Conservation (phyloP, 805 yeast species). For the Kodamaea kakaduensis region DNA sequence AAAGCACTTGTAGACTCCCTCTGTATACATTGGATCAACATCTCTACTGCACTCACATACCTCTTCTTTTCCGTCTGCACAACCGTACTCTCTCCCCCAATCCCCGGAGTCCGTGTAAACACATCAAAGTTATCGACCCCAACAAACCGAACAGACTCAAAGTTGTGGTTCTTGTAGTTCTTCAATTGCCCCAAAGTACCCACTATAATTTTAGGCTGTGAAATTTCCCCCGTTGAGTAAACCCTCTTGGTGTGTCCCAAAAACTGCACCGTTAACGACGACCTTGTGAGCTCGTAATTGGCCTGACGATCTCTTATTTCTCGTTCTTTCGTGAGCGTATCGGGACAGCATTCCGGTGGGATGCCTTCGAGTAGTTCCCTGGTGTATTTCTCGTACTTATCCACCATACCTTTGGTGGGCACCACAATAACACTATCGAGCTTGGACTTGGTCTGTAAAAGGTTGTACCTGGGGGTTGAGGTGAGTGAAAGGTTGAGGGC, state of each 20-base stretch:
- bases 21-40: constrained; percentile 13
- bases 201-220: constrained; percentile 4
- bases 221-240: constrained; percentile 1
- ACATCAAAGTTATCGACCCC: constrained; percentile 23
- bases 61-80: constrained; percentile 11
- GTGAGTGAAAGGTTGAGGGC: constrained; percentile 18
- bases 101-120: constrained; percentile 14
- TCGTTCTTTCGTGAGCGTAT: constrained; percentile 9
- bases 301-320: constrained; percentile 2
- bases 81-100: constrained; percentile 3
- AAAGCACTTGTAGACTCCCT: constrained; percentile 10
- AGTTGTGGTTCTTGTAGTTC: neutral
- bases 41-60: constrained; percentile 14
- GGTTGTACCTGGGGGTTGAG: constrained; percentile 17
- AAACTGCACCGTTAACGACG: constrained; percentile 17
- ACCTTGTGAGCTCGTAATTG: constrained; percentile 13
- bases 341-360: constrained; percentile 23
- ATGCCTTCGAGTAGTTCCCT: constrained; percentile 15
- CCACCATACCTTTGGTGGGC: constrained; percentile 21
- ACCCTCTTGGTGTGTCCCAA: neutral
- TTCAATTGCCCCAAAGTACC: constrained; percentile 5
- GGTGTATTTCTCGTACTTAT: constrained; percentile 15
- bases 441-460: constrained; percentile 8
- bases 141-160: constrained; percentile 9
- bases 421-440: constrained; percentile 21